These are phyloP conservation scores for Fomitopsis schrenkii DNA, from an alignment of 1,284 basidiomycete species.

Conservation along the genomic window DNA sequence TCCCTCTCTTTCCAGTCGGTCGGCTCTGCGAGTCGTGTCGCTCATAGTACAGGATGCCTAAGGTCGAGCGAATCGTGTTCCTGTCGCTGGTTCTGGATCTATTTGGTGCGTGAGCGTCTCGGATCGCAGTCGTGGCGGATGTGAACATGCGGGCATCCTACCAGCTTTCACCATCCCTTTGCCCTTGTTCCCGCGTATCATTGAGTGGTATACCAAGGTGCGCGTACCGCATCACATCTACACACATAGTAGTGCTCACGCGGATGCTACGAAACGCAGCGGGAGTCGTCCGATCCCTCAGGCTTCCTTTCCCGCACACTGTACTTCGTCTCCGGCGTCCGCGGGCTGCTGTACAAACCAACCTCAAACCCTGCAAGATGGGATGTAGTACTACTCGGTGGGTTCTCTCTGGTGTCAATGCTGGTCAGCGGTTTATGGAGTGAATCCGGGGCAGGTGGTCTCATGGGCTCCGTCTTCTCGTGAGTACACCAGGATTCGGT, in stretches of 20 bases:
- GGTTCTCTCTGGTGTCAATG: conserved; percentile 13
- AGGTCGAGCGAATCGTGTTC: conserved; percentile 76
- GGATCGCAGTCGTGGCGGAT: background rate
- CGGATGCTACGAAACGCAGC: conserved; percentile 33
- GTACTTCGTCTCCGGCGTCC: conserved; percentile 54
- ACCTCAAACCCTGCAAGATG: conserved; percentile 64
- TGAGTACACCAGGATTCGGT: conserved; percentile 34
- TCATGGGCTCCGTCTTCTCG: conserved; percentile 91
- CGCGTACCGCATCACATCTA: conserved; percentile 20
- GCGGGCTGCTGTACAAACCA: conserved; percentile 59
- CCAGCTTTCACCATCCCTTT: conserved; percentile 92
- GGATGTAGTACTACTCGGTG: conserved; percentile 81
- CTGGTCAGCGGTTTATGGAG: background rate
- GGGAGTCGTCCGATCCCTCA: conserved; percentile 62
- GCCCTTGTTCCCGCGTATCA: conserved; percentile 84
- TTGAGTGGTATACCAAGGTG: conserved; percentile 85
- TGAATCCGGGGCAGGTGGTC: conserved; percentile 50
- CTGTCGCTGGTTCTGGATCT: conserved; percentile 82
- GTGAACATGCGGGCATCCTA: conserved; percentile 1
- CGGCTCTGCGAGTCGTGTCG: conserved; percentile 5
- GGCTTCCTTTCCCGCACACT: conserved; percentile 74
- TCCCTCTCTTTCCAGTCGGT: background rate
- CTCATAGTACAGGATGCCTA: conserved; percentile 41
- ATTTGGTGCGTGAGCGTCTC: conserved; percentile 47
- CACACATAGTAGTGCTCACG: background rate